These are phyloP conservation scores for Pseudogymnoascus sp. DNA, from an alignment of 2,329 filamentous ascomycete species.

Conservation along the genomic window DNA sequence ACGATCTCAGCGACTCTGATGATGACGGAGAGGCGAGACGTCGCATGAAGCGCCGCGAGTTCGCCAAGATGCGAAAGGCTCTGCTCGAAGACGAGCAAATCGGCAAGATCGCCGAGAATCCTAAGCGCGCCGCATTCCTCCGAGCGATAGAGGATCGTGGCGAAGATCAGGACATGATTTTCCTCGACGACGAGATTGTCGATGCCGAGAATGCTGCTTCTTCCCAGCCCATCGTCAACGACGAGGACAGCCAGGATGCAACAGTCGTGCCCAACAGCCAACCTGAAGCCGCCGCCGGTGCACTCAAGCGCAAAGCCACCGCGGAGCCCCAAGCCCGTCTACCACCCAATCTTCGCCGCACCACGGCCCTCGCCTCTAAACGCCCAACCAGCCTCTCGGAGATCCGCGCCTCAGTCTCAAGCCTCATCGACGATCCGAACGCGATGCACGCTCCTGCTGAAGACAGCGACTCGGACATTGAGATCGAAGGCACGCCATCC, in stretches of 20 bases:
- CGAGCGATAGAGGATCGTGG: constrained; percentile 76
- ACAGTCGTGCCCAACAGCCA: constrained; percentile 41
- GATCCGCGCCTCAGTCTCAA: constrained; percentile 74
- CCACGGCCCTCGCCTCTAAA: constrained; percentile 41
- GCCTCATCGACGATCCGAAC: constrained; percentile 66
- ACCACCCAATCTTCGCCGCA: constrained; percentile 54
- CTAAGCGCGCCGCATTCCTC: constrained; percentile 83
- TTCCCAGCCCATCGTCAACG: constrained; percentile 29
- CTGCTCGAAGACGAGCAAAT: constrained; percentile 83
- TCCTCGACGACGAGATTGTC: constrained; percentile 47
- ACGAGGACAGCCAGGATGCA: constrained; percentile 25
- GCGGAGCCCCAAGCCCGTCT: constrained; percentile 41
- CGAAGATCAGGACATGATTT: constrained; percentile 64
- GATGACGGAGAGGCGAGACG: constrained; percentile 72
- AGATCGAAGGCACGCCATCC: constrained; percentile 30
- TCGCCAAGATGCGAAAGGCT: constrained; percentile 84
- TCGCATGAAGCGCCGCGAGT: constrained; percentile 76
- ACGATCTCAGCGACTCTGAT: constrained; percentile 83
- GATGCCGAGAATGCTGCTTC: constrained; percentile 29
- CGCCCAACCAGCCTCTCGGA: constrained; percentile 71
- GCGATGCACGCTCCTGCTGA: constrained; percentile 36
- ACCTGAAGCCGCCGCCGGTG: constrained; percentile 28
- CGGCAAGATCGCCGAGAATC: constrained; percentile 80
- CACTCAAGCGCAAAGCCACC: constrained; percentile 33
- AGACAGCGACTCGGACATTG: constrained; percentile 44